phyloP scores from a whole-genome alignment of 345 rosid species.

The Syzygium grande region DNA sequence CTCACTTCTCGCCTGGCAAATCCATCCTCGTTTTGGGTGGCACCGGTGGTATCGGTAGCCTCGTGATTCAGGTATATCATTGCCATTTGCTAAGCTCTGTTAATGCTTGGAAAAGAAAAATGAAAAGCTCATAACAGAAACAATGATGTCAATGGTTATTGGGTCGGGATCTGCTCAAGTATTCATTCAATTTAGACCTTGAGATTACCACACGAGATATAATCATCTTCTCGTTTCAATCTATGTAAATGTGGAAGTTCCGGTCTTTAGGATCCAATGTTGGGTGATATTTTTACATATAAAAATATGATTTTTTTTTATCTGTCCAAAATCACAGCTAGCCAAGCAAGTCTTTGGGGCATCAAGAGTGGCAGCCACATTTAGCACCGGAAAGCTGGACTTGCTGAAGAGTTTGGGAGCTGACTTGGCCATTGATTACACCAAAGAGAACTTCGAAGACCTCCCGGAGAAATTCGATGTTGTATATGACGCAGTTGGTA shows the following conservation, averaged over 20 bases:
- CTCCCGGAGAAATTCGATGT: conserved; percentile 67
- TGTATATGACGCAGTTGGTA: conserved; percentile 76
- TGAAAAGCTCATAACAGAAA: not conserved
- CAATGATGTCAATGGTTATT: not conserved
- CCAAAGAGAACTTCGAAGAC: conserved; percentile 71
- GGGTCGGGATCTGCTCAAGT: not conserved
- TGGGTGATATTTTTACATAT: not conserved
- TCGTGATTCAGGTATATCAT: conserved; percentile 63
- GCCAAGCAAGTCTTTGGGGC: conserved; percentile 80
- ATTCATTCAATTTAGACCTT: not conserved
- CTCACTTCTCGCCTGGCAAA: conserved; percentile 59
- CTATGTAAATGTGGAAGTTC: not conserved
- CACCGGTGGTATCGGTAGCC: conserved; percentile 38
- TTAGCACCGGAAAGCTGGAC: conserved; percentile 64
- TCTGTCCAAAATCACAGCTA: conserved; percentile 16
- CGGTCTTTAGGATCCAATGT: not conserved
- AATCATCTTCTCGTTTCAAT: not conserved
- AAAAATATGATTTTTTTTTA: not conserved
- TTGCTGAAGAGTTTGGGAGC: conserved; percentile 61
- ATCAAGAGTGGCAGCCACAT: conserved; percentile 72
- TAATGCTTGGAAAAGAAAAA: not conserved
- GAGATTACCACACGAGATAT: not conserved
- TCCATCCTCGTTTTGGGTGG: conserved; percentile 51
- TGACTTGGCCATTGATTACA: conserved; percentile 82
- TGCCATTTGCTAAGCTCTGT: not conserved